phyloP scores from a whole-genome alignment of 768 basidiomycete genomes.

The Psilocybe subaeruginosa region DNA sequence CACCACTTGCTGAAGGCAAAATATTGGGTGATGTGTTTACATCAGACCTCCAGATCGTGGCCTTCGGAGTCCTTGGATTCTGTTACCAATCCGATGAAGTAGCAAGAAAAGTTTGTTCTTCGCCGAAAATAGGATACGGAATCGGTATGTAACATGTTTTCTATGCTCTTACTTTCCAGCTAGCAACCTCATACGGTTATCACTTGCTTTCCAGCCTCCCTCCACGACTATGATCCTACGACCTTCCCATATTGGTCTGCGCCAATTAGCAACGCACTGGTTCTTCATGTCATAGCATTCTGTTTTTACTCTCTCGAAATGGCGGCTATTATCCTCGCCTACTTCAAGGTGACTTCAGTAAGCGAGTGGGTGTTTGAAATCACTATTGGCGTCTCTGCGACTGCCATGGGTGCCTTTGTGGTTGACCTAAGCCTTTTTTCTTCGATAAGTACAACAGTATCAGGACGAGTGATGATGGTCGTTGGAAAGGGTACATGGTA shows the following conservation, averaged over 20 bases:
- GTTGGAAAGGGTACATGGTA: neutral
- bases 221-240: neutral
- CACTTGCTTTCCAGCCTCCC: neutral
- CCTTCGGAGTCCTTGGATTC: slow-evolving; percentile 14
- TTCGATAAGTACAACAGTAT: neutral
- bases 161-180: neutral
- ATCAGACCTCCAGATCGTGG: neutral
- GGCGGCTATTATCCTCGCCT: neutral
- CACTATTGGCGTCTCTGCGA: neutral
- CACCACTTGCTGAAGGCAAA: slow-evolving; percentile 9
- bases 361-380: neutral
- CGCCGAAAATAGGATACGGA: slow-evolving; percentile 4
- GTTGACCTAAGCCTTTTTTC: slow-evolving; percentile 3
- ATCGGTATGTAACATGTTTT: slow-evolving; percentile 2
- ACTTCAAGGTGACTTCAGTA: neutral
- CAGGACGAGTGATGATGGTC: neutral
- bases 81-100: neutral
- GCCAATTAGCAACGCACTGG: neutral
- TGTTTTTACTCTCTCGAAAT: neutral
- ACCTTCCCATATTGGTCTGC: neutral
- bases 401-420: neutral
- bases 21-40: neutral
- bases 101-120: neutral
- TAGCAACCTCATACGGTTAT: neutral
- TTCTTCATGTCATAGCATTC: neutral